Conservation (phyloP, 2,329 filamentous ascomycete genomes). For the Rhexocercosporidium sp. region DNA sequence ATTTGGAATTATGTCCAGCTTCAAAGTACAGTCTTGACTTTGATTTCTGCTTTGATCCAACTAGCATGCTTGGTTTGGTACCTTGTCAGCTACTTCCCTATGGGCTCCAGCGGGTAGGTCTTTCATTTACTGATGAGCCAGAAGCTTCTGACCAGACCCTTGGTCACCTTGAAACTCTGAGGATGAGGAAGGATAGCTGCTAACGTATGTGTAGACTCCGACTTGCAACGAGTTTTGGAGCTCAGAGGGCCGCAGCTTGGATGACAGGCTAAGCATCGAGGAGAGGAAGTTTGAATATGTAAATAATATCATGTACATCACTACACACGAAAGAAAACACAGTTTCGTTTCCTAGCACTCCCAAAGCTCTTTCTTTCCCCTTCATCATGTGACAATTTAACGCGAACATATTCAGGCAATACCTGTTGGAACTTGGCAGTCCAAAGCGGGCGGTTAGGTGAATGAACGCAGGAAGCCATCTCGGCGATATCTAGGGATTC, state of each 20-base stretch:
- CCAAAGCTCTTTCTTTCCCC: neutral
- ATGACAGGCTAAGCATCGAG: conserved; percentile 67
- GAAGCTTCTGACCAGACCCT: neutral
- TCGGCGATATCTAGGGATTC: neutral
- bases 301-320: conserved; percentile 4
- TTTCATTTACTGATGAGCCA: neutral
- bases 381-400: neutral
- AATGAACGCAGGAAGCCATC: neutral
- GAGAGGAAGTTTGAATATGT: neutral
- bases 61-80: conserved; percentile 88
- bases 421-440: neutral
- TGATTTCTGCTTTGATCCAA: conserved; percentile 84
- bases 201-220: conserved; percentile 56
- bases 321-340: neutral
- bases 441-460: neutral
- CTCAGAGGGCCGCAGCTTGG: conserved; percentile 84
- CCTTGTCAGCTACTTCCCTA: conserved; percentile 95
- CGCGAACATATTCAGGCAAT: neutral
- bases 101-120: conserved; percentile 77
- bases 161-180: neutral
- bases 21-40: conserved; percentile 81
- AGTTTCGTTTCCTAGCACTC: neutral
- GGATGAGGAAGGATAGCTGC: neutral
- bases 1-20: conserved; percentile 60
- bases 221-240: conserved; percentile 85